Conservation (phyloP, 2,329 filamentous ascomycete genomes). For the Cordyceps javanica region DNA sequence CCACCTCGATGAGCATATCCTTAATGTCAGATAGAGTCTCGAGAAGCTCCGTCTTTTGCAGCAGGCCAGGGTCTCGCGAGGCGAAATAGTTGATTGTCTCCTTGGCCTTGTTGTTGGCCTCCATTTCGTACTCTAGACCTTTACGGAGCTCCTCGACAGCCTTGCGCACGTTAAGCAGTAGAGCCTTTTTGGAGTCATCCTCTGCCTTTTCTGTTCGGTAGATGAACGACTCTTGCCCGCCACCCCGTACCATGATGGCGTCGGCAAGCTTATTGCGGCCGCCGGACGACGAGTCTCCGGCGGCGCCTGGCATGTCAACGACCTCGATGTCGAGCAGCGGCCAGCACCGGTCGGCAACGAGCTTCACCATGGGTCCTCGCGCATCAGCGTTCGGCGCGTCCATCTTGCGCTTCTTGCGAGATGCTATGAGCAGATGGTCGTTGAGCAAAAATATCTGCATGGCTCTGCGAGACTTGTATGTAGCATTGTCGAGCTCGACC, state of each 20-base stretch:
- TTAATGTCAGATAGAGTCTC: slow-evolving; percentile 73
- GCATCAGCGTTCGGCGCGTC: slow-evolving; percentile 53
- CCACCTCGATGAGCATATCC: slow-evolving; percentile 89
- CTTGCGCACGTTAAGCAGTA: slow-evolving; percentile 87
- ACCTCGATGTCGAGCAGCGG: slow-evolving; percentile 87
- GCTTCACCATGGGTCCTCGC: slow-evolving; percentile 58
- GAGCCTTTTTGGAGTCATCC: slow-evolving; percentile 67
- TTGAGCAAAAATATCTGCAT: slow-evolving; percentile 92
- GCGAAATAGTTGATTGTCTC: slow-evolving; percentile 85
- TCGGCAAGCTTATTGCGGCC: slow-evolving; percentile 63
- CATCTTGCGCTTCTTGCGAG: slow-evolving; percentile 83
- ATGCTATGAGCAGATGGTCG: slow-evolving; percentile 87
- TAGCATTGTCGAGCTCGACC: slow-evolving; percentile 96
- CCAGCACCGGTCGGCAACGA: slow-evolving; percentile 93
- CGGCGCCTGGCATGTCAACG: slow-evolving; percentile 72
- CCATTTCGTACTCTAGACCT: slow-evolving; percentile 76
- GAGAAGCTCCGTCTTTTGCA: slow-evolving; percentile 74
- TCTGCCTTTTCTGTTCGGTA: slow-evolving; percentile 84
- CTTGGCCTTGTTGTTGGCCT: slow-evolving; percentile 75
- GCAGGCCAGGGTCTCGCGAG: slow-evolving; percentile 66
- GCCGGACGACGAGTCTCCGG: slow-evolving; percentile 48
- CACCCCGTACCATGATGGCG: slow-evolving; percentile 81
- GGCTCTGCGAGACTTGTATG: slow-evolving; percentile 84
- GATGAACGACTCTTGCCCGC: slow-evolving; percentile 86
- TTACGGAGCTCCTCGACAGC: slow-evolving; percentile 88